Evolutionary conservation across 2,329 filamentous ascomycete genomes (phyloP), one percentile per base, ranked within the genome.

Genomic region (Blastomyces emzantsi): DNA sequence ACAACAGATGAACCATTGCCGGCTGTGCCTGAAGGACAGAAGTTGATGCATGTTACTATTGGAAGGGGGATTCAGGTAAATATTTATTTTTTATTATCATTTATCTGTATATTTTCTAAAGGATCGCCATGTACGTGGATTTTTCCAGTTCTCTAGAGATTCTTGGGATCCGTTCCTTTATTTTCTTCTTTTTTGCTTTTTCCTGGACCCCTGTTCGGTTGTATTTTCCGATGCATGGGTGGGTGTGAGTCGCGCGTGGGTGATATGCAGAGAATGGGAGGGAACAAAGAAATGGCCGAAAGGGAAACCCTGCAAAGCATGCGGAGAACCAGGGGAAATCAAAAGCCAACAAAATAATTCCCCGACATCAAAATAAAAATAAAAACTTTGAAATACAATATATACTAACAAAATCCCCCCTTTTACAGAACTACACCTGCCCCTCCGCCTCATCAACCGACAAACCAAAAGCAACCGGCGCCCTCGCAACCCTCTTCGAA

Each of bases 361-460:
- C 30, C n/a, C 15, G 1, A 9, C 19, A 54, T n/a, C n/a, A 54
- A 33, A 17, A 54, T 30, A 19, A 33, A 41, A 19, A n/a, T 60
- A 33, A 17, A 54, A 22, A 19, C 11, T 25, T 47, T 19, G 1
- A 25, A 13, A 47, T 22, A 55, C 33, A 2, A 36, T 30, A 13
- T 13, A 39, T n/a, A 63, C 58, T 41, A 49, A 54, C 43, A 43
- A 47, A 39, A 30, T 4, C 28, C 30, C 17, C 19, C 52, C 17
- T 1, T 22, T n/a, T 39, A 60, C 49, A 97, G 79, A 97, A 97
- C 82, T 97, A 97, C 81, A 95, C 90, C 61, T 97, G 93, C 81
- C 80, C 84, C 64, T 78, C 82, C 80, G 80, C 84, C 64, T 78
- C 82, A 69, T 73, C 83, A 1, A 83, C 83, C 3, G 83, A 85